Conservation (phyloP, 2,329 filamentous ascomycete genomes). For the Fusarium stilboides region DNA sequence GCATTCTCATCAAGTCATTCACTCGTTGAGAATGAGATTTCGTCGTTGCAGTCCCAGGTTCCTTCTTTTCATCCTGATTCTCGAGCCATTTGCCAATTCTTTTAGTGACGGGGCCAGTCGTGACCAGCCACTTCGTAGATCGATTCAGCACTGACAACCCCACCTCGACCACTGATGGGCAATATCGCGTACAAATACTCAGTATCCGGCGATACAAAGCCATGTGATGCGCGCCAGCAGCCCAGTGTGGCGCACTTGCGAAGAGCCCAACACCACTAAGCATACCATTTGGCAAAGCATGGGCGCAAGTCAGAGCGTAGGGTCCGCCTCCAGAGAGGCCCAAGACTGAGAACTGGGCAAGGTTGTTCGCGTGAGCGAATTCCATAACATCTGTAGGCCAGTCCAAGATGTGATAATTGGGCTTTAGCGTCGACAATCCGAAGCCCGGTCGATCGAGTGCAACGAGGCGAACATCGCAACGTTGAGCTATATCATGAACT, state of each 20-base stretch:
- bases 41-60: not conserved
- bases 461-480: constrained; percentile 54
- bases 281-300: constrained; percentile 48
- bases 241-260: constrained; percentile 55
- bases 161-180: constrained; percentile 42
- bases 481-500: constrained; percentile 47
- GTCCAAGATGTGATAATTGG: constrained; percentile 52
- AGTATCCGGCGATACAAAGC: constrained; percentile 41
- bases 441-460: constrained; percentile 61
- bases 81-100: constrained; percentile 33
- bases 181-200: constrained; percentile 40
- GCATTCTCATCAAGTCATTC: constrained; percentile 50
- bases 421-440: constrained; percentile 57
- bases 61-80: constrained; percentile 18
- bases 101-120: not conserved
- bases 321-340: constrained; percentile 57
- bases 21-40: constrained; percentile 41
- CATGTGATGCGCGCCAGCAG: constrained; percentile 52
- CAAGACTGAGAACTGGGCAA: constrained; percentile 53
- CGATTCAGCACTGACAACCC: constrained; percentile 21
- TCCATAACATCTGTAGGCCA: constrained; percentile 54
- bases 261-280: constrained; percentile 57
- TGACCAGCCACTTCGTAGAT: constrained; percentile 25
- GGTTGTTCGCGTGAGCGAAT: constrained; percentile 47
- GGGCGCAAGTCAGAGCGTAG: constrained; percentile 55